A percentile compares a stretch with the other conserved stretches of the same genome.
These are phyloP conservation scores for Penicillium sp. DNA, from an alignment of 2,329 filamentous ascomycete genomes.

Conservation along the genomic window DNA sequence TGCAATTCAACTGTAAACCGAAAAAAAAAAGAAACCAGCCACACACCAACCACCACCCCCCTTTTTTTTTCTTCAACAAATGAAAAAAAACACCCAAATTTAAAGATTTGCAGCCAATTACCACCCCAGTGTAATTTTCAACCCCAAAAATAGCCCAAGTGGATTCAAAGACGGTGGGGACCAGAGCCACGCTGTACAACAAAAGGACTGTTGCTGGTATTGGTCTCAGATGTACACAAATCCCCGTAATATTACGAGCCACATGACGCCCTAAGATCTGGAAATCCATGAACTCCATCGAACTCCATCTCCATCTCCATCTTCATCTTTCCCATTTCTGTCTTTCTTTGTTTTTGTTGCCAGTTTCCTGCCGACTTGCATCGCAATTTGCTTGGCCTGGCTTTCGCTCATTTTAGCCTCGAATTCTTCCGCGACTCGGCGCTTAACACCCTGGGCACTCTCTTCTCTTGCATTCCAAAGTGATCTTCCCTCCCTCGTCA, in stretches of 20 bases:
- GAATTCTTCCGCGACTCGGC: slow-evolving; percentile 12
- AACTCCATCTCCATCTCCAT: slow-evolving; percentile 4
- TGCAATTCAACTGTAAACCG: not conserved
- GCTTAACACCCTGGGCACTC: slow-evolving; percentile 23
- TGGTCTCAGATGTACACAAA: slow-evolving; percentile 11
- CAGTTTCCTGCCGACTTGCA: not conserved
- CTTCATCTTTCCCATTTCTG: slow-evolving; percentile 3
- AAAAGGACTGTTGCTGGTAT: not conserved
- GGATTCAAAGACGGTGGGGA: slow-evolving; percentile 15
- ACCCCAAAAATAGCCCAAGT: slow-evolving; percentile 24
- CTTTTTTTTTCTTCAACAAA: not conserved
- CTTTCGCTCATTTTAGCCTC: slow-evolving; percentile 4
- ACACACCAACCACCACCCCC: not conserved
- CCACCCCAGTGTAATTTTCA: slow-evolving; percentile 5
- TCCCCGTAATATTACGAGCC: slow-evolving; percentile 25
- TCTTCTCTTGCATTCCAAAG: slow-evolving; percentile 16
- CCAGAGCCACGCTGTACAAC: not conserved
- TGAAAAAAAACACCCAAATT: slow-evolving; percentile 3
- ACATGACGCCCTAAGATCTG: slow-evolving; percentile 21
- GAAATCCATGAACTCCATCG: slow-evolving; percentile 20
- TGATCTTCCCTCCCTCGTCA: slow-evolving; percentile 4
- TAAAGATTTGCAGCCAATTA: not conserved
- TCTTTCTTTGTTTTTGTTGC: not conserved
- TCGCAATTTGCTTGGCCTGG: not conserved
- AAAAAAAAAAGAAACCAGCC: not conserved